Evolutionary conservation across 1,284 basidiomycete species (phyloP).

Genomic region (Retiboletus flavoniger): DNA sequence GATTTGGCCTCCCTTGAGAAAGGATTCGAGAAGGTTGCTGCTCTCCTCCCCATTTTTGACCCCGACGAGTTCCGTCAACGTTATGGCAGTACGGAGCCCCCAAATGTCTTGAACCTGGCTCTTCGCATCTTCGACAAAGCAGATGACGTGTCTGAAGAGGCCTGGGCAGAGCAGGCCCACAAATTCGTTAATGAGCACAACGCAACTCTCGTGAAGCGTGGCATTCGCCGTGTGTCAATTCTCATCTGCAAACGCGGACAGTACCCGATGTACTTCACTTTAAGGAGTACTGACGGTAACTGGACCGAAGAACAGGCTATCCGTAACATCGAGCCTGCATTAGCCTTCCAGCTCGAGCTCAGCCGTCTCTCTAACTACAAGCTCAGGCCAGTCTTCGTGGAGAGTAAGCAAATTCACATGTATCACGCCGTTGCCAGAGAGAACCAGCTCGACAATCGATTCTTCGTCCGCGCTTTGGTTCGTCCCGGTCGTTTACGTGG

Average conservation of each 20-base stretch:
- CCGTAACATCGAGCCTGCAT: slow-evolving; percentile 97
- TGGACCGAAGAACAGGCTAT: slow-evolving; percentile 98
- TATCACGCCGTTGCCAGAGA: too few relatives aligned
- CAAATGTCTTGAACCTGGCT: slow-evolving; percentile 93
- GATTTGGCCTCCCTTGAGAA: slow-evolving; percentile 68
- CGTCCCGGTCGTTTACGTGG: slow-evolving; percentile 93
- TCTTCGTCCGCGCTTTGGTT: slow-evolving; percentile 97
- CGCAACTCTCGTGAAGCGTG: slow-evolving; percentile 65
- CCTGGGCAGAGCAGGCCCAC: slow-evolving; percentile 76
- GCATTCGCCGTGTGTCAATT: slow-evolving; percentile 90
- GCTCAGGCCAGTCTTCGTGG: too few relatives aligned
- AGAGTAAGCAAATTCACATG: too few relatives aligned
- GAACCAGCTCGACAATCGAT: slow-evolving; percentile 34
- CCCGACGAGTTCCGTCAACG: slow-evolving; percentile 68
- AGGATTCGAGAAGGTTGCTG: slow-evolving; percentile 73
- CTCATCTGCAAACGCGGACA: slow-evolving; percentile 88
- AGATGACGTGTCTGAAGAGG: slow-evolving; percentile 76
- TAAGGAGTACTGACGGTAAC: slow-evolving; percentile 71
- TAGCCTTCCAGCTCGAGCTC: slow-evolving; percentile 89
- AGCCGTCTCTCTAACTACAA: too few relatives aligned
- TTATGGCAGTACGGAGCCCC: slow-evolving; percentile 71
- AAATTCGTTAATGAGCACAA: slow-evolving; percentile 74
- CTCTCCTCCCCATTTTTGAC: slow-evolving; percentile 72
- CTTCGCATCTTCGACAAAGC: slow-evolving; percentile 79
- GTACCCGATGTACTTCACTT: slow-evolving; percentile 95